These are phyloP conservation scores for Pittosporum tobira DNA, from an alignment of 129 eudicot genomes.

Conservation along the genomic window DNA sequence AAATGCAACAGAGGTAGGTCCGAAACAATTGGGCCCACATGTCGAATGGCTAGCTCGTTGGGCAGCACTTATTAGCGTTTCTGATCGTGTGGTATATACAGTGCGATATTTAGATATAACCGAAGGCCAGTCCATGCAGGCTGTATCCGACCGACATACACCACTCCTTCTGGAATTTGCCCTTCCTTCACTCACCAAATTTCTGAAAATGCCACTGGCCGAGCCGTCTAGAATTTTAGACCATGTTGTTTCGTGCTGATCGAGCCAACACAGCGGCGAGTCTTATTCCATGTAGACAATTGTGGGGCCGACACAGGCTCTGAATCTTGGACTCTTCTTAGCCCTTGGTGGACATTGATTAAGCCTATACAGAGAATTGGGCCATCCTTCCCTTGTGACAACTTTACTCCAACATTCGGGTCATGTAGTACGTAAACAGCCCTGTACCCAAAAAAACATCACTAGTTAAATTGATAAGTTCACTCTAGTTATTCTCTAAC, in stretches of 20 bases:
- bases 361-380: not conserved
- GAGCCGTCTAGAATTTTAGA: not conserved
- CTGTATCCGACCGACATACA: not conserved
- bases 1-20: no score
- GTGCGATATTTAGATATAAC: not conserved
- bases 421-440: no score
- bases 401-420: not conserved
- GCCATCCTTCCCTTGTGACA: constrained; percentile 3
- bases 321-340: constrained; percentile 8
- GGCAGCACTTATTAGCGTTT: constrained; percentile 13
- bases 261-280: constrained; percentile 8
- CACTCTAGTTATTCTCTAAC: no score
- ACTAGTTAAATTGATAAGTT: no score
- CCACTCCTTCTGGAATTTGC: no score
- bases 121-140: not conserved
- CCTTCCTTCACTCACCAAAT: not conserved
- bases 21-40: constrained; percentile 16
- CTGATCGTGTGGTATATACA: not conserved
- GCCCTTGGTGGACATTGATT: constrained; percentile 13
- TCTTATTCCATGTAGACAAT: not conserved
- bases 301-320: constrained; percentile 1
- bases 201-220: not conserved
- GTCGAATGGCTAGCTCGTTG: constrained; percentile 26
- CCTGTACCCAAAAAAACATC: no score
- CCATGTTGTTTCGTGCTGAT: constrained; percentile 8